Percentiles rank a stretch among this genome's conserved stretches.
phyloP scores from a whole-genome alignment of 805 yeast species.

The Sporopachydermia quercuum region DNA sequence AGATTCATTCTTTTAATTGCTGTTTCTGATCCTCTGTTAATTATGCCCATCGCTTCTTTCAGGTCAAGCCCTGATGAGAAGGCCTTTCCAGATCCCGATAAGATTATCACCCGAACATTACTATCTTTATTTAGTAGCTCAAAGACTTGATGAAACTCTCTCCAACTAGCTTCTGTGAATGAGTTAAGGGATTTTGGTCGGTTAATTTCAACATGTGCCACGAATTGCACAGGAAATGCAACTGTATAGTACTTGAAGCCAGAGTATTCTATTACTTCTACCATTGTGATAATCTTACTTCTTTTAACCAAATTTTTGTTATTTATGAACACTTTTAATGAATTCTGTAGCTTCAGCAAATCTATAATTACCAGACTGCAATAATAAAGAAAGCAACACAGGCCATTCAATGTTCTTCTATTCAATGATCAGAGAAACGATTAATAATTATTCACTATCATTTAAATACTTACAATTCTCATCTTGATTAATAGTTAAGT shows the following conservation, averaged over 20 bases:
- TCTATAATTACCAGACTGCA: too few species aligned
- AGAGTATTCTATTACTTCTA: slow-evolving; percentile 2
- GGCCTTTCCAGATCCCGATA: slow-evolving; percentile 37
- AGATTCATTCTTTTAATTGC: slow-evolving; percentile 16
- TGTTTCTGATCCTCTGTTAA: slow-evolving; percentile 10
- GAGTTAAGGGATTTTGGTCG: slow-evolving; percentile 49
- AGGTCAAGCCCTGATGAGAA: slow-evolving; percentile 59
- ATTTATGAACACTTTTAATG: too few species aligned
- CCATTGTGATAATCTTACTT: too few species aligned
- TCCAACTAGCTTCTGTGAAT: slow-evolving; percentile 39
- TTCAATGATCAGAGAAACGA: too few species aligned
- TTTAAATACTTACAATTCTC: too few species aligned
- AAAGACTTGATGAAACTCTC: slow-evolving; percentile 37
- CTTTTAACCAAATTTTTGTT: too few species aligned
- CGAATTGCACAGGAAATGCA: slow-evolving; percentile 27
- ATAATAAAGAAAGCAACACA: too few species aligned
- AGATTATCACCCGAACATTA: slow-evolving; percentile 36
- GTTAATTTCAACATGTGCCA: slow-evolving; percentile 45
- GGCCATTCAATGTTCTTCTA: too few species aligned
- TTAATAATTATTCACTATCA: too few species aligned
- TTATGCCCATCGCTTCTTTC: slow-evolving; percentile 13
- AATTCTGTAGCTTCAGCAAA: too few species aligned
- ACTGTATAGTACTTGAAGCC: slow-evolving; percentile 23
- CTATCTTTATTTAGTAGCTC: slow-evolving; percentile 27
- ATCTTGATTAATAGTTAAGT: too few species aligned